phyloP scores from a whole-genome alignment of 148 eudicot species.

The Linanthus parryae region DNA sequence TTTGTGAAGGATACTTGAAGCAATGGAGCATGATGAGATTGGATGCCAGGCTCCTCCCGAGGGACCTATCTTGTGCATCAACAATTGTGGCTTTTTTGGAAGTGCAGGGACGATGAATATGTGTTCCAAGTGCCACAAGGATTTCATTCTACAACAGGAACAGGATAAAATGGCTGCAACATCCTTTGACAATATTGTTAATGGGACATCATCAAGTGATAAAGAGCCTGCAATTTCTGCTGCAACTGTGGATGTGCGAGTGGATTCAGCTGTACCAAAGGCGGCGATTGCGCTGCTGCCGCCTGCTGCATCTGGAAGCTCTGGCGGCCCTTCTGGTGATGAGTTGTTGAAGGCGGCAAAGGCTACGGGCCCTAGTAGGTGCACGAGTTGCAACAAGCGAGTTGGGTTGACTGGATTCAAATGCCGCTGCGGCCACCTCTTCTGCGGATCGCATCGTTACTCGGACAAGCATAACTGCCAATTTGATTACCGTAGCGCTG shows the following conservation, averaged over 20 bases:
- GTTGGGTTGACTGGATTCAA: conserved; percentile 59
- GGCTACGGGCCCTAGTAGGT: conserved; percentile 40
- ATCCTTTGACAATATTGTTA: neutral
- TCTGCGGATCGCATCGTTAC: conserved; percentile 49
- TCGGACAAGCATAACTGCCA: conserved; percentile 58
- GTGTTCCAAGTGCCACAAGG: conserved; percentile 48
- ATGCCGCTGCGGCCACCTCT: conserved; percentile 58
- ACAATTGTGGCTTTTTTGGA: conserved; percentile 47
- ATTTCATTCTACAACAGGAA: neutral
- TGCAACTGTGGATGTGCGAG: conserved; percentile 8
- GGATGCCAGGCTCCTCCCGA: conserved; percentile 47
- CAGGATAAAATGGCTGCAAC: conserved; percentile 3
- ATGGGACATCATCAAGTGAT: conserved; percentile 4
- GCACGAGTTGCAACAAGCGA: conserved; percentile 45
- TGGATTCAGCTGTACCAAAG: neutral
- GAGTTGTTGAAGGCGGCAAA: conserved; percentile 23
- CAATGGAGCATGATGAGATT: conserved; percentile 34
- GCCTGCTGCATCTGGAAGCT: neutral
- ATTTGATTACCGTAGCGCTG: conserved; percentile 46
- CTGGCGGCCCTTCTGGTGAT: neutral
- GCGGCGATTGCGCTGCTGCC: conserved; percentile 7
- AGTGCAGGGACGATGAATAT: conserved; percentile 39
- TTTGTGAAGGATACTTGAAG: too few species aligned
- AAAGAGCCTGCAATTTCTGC: neutral
- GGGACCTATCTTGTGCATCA: conserved; percentile 33